These are phyloP conservation scores for Hypomyces perniciosus DNA, from an alignment of 2,329 filamentous ascomycete species.

Conservation along the genomic window DNA sequence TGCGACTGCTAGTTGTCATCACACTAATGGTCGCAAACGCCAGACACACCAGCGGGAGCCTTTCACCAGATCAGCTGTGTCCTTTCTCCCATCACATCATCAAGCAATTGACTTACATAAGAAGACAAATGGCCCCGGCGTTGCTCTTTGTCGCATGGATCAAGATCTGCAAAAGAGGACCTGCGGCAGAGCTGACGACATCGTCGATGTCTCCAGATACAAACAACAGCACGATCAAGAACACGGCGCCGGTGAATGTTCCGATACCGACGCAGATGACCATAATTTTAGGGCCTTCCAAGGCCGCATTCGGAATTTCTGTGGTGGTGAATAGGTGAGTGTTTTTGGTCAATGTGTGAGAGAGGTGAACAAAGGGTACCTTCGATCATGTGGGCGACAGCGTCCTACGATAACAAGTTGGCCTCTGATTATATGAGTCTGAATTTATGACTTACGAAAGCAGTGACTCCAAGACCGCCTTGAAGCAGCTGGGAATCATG, in stretches of 20 bases:
- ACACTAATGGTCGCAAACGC: conserved; percentile 58
- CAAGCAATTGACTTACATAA: conserved; percentile 42
- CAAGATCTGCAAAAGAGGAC: conserved; percentile 57
- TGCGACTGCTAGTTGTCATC: conserved; percentile 60
- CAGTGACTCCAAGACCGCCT: conserved; percentile 27
- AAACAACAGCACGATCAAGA: conserved; percentile 58
- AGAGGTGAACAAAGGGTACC: conserved; percentile 2
- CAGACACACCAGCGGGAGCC: conserved; percentile 54
- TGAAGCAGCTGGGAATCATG: conserved; percentile 21
- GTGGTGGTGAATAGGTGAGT: neutral
- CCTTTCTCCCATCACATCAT: neutral
- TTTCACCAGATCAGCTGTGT: neutral
- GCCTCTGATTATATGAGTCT: neutral
- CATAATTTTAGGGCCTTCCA: conserved; percentile 29
- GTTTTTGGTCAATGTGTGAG: neutral
- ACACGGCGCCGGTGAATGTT: conserved; percentile 56
- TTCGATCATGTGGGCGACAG: conserved; percentile 31
- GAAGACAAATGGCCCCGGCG: conserved; percentile 55
- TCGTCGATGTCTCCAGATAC: conserved; percentile 51
- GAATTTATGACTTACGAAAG: conserved; percentile 18
- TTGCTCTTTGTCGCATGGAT: conserved; percentile 56
- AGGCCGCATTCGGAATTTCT: conserved; percentile 27
- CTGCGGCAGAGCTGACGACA: conserved; percentile 49
- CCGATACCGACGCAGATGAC: conserved; percentile 57
- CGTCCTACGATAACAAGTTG: conserved; percentile 17